Percentiles rank a stretch among this genome's conserved stretches.
These are phyloP conservation scores for Mycosphaerella sp. DNA, from an alignment of 2,329 filamentous ascomycete genomes.

Conservation along the genomic window DNA sequence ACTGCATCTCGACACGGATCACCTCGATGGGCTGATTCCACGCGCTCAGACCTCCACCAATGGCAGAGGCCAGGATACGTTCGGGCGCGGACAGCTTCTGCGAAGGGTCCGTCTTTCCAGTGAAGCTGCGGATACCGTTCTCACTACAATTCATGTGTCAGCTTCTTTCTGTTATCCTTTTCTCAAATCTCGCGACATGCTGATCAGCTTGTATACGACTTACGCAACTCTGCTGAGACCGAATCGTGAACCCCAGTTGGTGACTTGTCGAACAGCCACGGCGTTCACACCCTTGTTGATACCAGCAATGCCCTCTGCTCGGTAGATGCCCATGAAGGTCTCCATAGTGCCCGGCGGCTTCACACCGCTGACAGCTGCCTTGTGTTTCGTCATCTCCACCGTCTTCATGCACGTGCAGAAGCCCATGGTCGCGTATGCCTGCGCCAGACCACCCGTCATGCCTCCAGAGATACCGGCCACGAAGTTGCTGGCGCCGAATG, in stretches of 20 bases:
- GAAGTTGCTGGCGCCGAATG: conserved; percentile 75
- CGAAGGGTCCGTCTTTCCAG: conserved; percentile 65
- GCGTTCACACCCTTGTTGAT: conserved; percentile 99
- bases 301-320: conserved; percentile 82
- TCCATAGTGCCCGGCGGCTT: conserved; percentile 86
- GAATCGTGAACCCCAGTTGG: conserved; percentile 97
- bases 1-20: conserved; percentile 99
- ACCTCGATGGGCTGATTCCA: conserved; percentile 99
- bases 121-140: conserved; percentile 71
- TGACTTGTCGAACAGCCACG: conserved; percentile 97
- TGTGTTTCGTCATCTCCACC: conserved; percentile 98
- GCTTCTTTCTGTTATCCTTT: neutral
- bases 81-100: conserved; percentile 73
- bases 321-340: conserved; percentile 97
- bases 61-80: conserved; percentile 78
- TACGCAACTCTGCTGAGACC: conserved; percentile 78
- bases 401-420: conserved; percentile 99
- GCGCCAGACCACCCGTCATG: conserved; percentile 88
- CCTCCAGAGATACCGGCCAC: conserved; percentile 82
- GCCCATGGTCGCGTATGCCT: conserved; percentile 99
- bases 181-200: neutral
- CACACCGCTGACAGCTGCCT: conserved; percentile 74
- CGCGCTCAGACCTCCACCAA: conserved; percentile 90
- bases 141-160: conserved; percentile 45
- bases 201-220: conserved; percentile 15